phyloP scores from a whole-genome alignment of 1,139 yeast species.

The Saccharomyces hybrid region DNA sequence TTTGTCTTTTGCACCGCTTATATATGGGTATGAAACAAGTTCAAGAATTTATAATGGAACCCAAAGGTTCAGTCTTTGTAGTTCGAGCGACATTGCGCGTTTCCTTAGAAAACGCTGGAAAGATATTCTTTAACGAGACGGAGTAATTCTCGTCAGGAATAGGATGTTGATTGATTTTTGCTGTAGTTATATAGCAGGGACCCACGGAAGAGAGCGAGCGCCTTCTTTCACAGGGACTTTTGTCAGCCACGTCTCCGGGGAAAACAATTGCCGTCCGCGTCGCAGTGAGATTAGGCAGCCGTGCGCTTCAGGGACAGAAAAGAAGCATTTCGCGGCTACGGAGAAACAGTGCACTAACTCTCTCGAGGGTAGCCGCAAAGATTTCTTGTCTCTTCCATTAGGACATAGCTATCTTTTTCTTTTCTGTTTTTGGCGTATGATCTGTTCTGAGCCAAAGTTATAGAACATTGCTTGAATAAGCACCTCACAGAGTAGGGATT shows the following conservation, averaged over 20 bases:
- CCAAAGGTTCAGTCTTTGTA: background rate
- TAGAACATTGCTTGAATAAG: background rate
- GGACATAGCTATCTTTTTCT: too few relatives aligned
- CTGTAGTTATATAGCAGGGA: background rate
- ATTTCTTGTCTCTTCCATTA: background rate
- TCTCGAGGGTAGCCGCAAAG: background rate
- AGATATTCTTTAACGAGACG: background rate
- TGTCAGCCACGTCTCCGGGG: background rate
- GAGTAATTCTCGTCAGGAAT: background rate
- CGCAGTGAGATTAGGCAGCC: background rate
- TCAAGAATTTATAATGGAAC: background rate
- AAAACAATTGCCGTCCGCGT: background rate
- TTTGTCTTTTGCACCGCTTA: too few relatives aligned
- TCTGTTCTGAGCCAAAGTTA: background rate
- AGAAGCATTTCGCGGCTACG: background rate
- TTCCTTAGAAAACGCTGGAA: background rate
- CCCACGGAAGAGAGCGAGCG: background rate
- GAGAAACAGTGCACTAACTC: background rate
- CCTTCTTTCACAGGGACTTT: background rate
- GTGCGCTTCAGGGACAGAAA: background rate
- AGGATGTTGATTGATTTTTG: background rate
- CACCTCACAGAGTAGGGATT: too few relatives aligned
- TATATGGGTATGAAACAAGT: background rate
- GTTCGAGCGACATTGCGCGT: background rate
- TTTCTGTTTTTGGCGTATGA: too few relatives aligned